phyloP scores from a whole-genome alignment of 129 eudicot genomes.

The Pseudognaphalium luteoalbum region DNA sequence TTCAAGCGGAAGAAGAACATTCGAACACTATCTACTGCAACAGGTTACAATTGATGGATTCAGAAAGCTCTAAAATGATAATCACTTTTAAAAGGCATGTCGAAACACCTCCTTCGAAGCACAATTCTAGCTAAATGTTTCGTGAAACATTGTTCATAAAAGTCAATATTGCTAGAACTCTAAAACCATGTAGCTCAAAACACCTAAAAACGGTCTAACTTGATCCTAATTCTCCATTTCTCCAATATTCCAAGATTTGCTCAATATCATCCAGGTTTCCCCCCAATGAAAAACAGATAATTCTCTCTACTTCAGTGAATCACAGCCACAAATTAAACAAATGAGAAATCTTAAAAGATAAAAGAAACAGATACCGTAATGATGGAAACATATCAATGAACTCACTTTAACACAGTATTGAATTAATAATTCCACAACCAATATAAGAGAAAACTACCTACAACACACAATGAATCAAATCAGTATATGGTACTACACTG shows the following conservation, averaged over 20 bases:
- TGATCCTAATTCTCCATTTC: constrained; percentile 4
- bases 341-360: constrained; percentile 6
- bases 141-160: neutral
- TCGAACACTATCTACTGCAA: no score
- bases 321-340: constrained; percentile 9
- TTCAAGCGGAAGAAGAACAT: no score
- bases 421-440: neutral
- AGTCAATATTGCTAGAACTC: neutral
- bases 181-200: constrained; percentile 14
- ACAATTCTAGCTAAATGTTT: constrained; percentile 18
- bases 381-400: neutral
- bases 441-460: constrained; percentile 12
- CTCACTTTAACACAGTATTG: neutral
- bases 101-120: neutral
- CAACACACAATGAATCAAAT: constrained; percentile 10
- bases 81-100: neutral
- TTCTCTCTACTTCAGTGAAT: constrained; percentile 6
- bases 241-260: constrained; percentile 9
- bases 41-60: no score
- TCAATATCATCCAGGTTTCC: neutral
- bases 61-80: neutral
- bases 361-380: constrained; percentile 7
- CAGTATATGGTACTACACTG: constrained; percentile 8
- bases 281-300: constrained; percentile 16
- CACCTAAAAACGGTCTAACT: constrained; percentile 10